Base-by-base conservation (phyloP, 2,329 filamentous ascomycete genomes). In the Fusarium coicis region DNA sequence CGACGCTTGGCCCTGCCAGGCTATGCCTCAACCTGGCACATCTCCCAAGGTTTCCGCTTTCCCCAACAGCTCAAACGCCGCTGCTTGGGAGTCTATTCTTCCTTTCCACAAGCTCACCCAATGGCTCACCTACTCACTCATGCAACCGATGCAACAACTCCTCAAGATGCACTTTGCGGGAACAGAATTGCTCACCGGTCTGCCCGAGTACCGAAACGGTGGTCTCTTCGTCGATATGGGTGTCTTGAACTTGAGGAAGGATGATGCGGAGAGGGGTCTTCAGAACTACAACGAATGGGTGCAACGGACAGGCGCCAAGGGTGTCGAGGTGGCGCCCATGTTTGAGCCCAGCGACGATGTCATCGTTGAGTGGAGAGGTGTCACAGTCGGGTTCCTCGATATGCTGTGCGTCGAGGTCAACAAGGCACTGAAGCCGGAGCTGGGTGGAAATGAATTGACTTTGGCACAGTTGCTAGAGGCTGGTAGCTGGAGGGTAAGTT, bases 91-190 rank as follows among this genome's bases (percentile, higher is more conserved):
- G 79, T 92, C 88, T 0, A 95, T 97, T 70, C 89, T 96, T 16
- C 95, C 95, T 0, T 97, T 97, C 85, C 95, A 98, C 85, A 97
- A 97, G 83, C 88, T 97, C 40, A 97, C 95, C 0, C 95, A 97
- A 82, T 98, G 95, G 95, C 91, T 98, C 63, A 94, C 93, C 55
- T 97, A 97, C 83, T 97, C 94, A 5, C 88, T 98, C 63, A 97
- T 97, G 93, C 92, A 95, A 30, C 95, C 95, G 0, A 97, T 97
- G 92, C 90, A 92, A 63, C 93, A 91, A 73, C 83, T 97, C 28
- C 90, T 97, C 76, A 89, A 92, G 64, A 91, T 97, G 66, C 90
- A 94, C 74, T 96, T 96, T 81, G 91, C 92, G 7, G 94, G 94
- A 47, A 90, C 90, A 4, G 93, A 97, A 69, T 87, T 97, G 11